Base-by-base conservation (phyloP, 2,329 filamentous ascomycete genomes). In the Thielaviopsis ethacetica region DNA sequence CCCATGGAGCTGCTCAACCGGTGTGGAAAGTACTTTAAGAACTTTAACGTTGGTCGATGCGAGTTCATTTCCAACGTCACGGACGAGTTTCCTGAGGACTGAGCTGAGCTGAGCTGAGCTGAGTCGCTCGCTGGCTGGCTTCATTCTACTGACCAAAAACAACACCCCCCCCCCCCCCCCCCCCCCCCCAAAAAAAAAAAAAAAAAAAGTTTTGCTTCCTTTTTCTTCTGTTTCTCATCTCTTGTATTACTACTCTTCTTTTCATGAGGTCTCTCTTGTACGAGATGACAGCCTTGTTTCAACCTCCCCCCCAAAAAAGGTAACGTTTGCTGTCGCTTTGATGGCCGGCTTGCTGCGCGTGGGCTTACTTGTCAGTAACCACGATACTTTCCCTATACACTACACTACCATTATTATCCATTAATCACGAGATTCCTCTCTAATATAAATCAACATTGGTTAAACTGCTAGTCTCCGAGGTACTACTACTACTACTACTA, bases 61-160 rank as follows among this genome's bases (percentile, higher is more conserved):
- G 75, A 72, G 3, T 98, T 97, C 72, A 77, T 95, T 34, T 95
- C 89, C 65, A 97, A 96, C 69, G 67, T 80, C 34, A 71, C 72
- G 64, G 88, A 94, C 65, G 83, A 91, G 66, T 96, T 90, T 70
- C 91, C 91, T 0, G 86, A 95, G 67, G 88, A 94, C 70, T 95
- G 63, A 67, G 24, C 6, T 26, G 24, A n/a, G n/a, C n/a, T n/a
- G n/a, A n/a, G n/a, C n/a, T n/a, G n/a, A n/a, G n/a, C n/a, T n/a
- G n/a, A n/a, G n/a, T n/a, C n/a, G n/a, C n/a, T 51, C 13, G 21
- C 41, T 22, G 21, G 26, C 27, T 12, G 17, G 5, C 24, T 12
- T 22, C 17, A 10, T 50, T 30, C 10, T 24, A n/a, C 21, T 2
- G 34, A 6, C 24, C 24, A 26, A 26, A 26, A n/a, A n/a, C n/a